Conservation (phyloP, 768 basidiomycete genomes). For the Clathrus columnatus region DNA sequence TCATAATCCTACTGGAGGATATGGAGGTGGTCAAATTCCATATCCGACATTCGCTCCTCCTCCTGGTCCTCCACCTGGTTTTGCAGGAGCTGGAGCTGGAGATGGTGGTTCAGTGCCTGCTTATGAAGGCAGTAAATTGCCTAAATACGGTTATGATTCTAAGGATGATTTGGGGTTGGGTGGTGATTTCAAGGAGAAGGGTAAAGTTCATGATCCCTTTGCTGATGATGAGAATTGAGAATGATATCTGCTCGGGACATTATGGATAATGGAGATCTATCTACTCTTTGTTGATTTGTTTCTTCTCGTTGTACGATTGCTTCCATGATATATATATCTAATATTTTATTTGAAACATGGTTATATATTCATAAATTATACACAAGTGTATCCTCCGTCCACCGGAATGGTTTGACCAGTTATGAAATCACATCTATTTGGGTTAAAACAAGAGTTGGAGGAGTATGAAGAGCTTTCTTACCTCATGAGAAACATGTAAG, state of each 20-base stretch:
- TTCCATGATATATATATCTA: too few relatives aligned
- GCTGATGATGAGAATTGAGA: too few relatives aligned
- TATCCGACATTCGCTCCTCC: slow-evolving; percentile 4
- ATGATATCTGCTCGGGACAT: too few relatives aligned
- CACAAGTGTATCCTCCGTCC: slow-evolving; percentile 7
- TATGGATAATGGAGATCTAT: too few relatives aligned
- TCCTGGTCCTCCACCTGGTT: slow-evolving; percentile 3
- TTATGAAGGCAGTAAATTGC: slow-evolving; percentile 4
- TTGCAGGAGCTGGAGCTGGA: background rate
- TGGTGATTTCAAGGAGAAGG: background rate
- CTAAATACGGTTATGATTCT: slow-evolving; percentile 2
- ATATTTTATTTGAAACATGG: too few relatives aligned
- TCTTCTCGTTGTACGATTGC: too few relatives aligned
- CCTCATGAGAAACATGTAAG: slow-evolving; percentile 12
- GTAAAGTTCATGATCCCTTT: background rate
- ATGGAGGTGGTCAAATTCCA: background rate
- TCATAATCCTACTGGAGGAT: background rate
- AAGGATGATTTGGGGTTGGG: background rate
- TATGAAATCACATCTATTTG: slow-evolving; percentile 1
- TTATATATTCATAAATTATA: background rate
- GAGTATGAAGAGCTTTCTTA: background rate
- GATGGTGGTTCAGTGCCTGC: too few relatives aligned
- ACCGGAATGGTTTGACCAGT: slow-evolving; percentile 9
- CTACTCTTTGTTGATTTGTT: too few relatives aligned
- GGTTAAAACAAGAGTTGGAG: background rate